Conservation (phyloP, 148 eudicot genomes). For the Silene uniflora region DNA sequence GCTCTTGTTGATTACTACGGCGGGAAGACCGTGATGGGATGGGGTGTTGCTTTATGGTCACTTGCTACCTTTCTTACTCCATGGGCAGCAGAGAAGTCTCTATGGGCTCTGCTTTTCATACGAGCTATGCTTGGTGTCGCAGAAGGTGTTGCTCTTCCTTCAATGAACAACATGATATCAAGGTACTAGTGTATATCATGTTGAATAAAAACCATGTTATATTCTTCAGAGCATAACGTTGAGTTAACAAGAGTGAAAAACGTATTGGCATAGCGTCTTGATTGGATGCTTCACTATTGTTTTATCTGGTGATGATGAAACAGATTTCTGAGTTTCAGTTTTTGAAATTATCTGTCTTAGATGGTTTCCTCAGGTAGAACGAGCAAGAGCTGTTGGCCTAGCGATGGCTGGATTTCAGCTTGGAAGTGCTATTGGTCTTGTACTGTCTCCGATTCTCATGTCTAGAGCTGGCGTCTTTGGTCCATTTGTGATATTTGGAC, state of each 20-base stretch:
- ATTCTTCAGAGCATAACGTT: background rate
- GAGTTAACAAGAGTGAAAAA: background rate
- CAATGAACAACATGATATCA: conserved; percentile 87
- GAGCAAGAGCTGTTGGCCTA: conserved; percentile 87
- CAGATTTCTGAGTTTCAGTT: conserved; percentile 15
- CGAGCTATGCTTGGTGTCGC: conserved; percentile 84
- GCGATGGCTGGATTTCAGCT: conserved; percentile 98
- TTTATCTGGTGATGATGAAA: background rate
- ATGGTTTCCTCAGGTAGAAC: conserved; percentile 87
- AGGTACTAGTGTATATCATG: conserved; percentile 36
- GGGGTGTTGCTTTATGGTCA: conserved; percentile 95
- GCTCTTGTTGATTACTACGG: conserved; percentile 88
- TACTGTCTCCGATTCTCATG: conserved; percentile 90
- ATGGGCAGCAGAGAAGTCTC: conserved; percentile 81
- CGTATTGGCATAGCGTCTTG: background rate
- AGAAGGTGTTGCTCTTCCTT: conserved; percentile 98
- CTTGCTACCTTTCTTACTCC: conserved; percentile 86
- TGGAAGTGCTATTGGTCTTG: conserved; percentile 87
- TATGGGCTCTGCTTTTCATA: conserved; percentile 60
- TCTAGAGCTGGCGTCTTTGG: conserved; percentile 81
- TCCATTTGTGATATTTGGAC: conserved; percentile 90
- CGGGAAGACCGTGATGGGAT: conserved; percentile 78
- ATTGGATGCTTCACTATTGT: background rate
- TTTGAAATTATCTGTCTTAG: conserved; percentile 38
- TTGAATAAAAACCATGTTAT: background rate